Evolutionary conservation across 2,329 filamentous ascomycete genomes (phyloP).

Genomic region (Colletotrichum tofieldiae): DNA sequence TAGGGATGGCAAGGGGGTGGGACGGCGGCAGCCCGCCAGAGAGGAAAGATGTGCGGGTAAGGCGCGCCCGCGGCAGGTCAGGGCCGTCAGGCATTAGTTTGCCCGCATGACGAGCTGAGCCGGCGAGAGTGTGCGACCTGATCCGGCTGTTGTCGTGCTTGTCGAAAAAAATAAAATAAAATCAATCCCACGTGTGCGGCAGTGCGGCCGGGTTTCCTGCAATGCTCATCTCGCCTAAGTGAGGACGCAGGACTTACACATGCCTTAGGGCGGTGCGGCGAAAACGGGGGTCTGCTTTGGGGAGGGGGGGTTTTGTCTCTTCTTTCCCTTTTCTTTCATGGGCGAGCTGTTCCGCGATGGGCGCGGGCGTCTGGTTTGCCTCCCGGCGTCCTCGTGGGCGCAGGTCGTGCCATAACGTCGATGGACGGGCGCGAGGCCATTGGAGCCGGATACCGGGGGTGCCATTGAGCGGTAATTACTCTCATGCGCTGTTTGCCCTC

Average conservation of each 20-base stretch:
- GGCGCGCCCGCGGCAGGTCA: constrained; percentile 5
- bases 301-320: background rate
- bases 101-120: constrained; percentile 2
- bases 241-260: constrained; percentile 33
- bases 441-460: constrained; percentile 1
- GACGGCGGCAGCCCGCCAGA: background rate
- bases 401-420: background rate
- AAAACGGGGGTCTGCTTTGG: background rate
- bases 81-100: background rate
- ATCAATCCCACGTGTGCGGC: background rate
- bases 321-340: background rate
- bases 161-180: too few relatives aligned
- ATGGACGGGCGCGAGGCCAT: background rate
- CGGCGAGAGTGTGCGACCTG: background rate
- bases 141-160: background rate
- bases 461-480: too few relatives aligned
- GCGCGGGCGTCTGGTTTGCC: too few relatives aligned
- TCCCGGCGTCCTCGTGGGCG: too few relatives aligned
- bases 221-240: constrained; percentile 39
- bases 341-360: background rate
- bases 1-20: background rate
- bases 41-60: constrained; percentile 18
- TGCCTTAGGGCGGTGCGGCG: constrained; percentile 10
- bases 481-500: too few relatives aligned
- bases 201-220: background rate